Evolutionary conservation across 179 eudicot genomes (phyloP), one percentile per base, ranked within the genome.

Genomic region (Vitellaria paradoxa): DNA sequence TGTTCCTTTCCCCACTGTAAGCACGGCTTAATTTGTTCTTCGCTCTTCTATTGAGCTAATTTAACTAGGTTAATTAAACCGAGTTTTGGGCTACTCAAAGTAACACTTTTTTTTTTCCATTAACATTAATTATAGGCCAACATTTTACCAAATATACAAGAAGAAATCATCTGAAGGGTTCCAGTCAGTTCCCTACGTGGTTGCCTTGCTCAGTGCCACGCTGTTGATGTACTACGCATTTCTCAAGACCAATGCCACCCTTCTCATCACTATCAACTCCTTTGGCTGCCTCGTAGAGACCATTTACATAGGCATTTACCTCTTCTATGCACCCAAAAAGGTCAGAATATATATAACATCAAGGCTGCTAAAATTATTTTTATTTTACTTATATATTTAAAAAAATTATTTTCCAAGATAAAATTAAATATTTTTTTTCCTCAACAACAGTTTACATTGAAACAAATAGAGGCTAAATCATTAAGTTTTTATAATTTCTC

Each of bases 1-100:
- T 92, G 73, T 92, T 87, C 83, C 97, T 92, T 69, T 87, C 97
- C 53, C 97, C 97, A 37, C 79, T 90, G 97, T 92, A 90, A 86
- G 92, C 62, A 9, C 57, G 2, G 57, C 5, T 13, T 15, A 53
- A 40, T 68, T 53, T 11, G 7, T 18, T 24, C 82, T 83, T 83
- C 15, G 26, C 20, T 65, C 14, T 30, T 30, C 3, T 45, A 65
- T 65, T 13, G 20, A 42, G 47, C 18, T 15, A 40, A 30, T 26
- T 15, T 37, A 6, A 65, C 40, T 46, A 40, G 40, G n/a, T 65
- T 30, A 30, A 30, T 30, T 30, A 30, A 30, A 30, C 37, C 37
- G 2, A 0, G 37, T 2, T 30, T 30, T 30, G 2, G 1, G 37
- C 2, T 1, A 30, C 1, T 30, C 37, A 30, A 30, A 30, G 2